Evolutionary conservation across 2,329 filamentous ascomycete species (phyloP), one percentile per base, ranked within the genome.

Genomic region (Lojkania enalia): DNA sequence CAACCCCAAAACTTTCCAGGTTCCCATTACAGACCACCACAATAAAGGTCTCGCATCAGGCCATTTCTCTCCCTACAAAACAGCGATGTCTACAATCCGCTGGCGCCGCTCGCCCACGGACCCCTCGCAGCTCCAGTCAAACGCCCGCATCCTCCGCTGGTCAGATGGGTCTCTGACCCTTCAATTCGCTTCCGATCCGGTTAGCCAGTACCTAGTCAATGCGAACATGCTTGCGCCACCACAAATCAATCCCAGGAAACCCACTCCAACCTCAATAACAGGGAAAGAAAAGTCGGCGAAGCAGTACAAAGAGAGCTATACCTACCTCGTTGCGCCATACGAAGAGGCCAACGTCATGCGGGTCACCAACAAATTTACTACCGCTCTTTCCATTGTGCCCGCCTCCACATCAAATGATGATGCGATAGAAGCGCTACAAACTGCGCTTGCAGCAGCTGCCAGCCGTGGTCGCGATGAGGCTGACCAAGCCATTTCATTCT

Each of bases 101-200:
- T 88, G 85, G 71, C 82, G 85, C 42, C 82, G 79, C 59, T 84
- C 88, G 46, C 76, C 83, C 7, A 77, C 77, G n/a, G 72, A 84
- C 44, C 85, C 82, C 1, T 78, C 80, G 37, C 74, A 83, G 49
- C 75, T 90, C 11, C 82, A 87, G 63, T 90, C 87, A 61, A 92
- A 92, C 63, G 81, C 88, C 2, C 80, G 85, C 51, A 73, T 92
- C 20, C 82, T 88, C 61, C 81, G 81, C 55, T 92, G 88, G 88
- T 89, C 84, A 49, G 88, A 92, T 61, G 88, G 88, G 20, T 89
- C 85, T 3, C 74, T 88, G 13, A 90, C 87, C 9, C 74, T 92
- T 18, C 82, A 86, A n/a, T 76, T 91, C 18, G 88, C 87, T 12
- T 83, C 82, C 47, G 77, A 82, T 27, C 80, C 82, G 1, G 75